phyloP scores from a whole-genome alignment of 306 rosid genomes.

The Quillaja saponaria region DNA sequence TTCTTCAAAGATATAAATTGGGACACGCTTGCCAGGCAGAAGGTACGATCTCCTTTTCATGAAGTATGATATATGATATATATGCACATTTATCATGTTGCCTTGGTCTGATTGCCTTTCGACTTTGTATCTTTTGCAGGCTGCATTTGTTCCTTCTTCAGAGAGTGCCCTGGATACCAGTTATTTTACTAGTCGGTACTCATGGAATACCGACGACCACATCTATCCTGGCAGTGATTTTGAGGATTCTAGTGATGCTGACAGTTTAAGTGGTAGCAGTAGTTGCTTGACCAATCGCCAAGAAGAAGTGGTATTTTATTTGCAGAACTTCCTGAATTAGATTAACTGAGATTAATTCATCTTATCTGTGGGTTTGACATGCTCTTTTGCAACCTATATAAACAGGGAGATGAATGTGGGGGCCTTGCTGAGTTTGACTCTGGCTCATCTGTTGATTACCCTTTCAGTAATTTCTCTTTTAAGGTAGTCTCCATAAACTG shows the following conservation, averaged over 20 bases:
- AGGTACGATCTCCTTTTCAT: slow-evolving; percentile 46
- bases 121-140: slow-evolving; percentile 53
- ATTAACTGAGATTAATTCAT: slow-evolving; percentile 14
- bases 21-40: slow-evolving; percentile 99
- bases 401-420: slow-evolving; percentile 87
- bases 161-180: slow-evolving; percentile 95
- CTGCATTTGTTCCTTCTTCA: slow-evolving; percentile 96
- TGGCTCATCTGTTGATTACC: slow-evolving; percentile 76
- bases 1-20: slow-evolving; percentile 97
- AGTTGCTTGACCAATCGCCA: slow-evolving; percentile 87
- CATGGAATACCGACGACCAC: slow-evolving; percentile 79
- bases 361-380: slow-evolving; percentile 35
- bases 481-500: slow-evolving; percentile 55
- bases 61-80: slow-evolving; percentile 10
- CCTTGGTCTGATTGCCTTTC: slow-evolving; percentile 8
- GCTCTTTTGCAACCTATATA: slow-evolving; percentile 29
- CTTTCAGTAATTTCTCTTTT: slow-evolving; percentile 97
- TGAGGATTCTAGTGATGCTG: slow-evolving; percentile 91
- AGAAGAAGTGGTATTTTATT: slow-evolving; percentile 85
- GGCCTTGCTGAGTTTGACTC: slow-evolving; percentile 93
- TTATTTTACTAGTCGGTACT: slow-evolving; percentile 89
- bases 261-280: slow-evolving; percentile 90
- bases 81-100: background rate
- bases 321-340: slow-evolving; percentile 10
- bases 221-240: slow-evolving; percentile 66